Conservation (phyloP, 1,139 yeast species). For the Petasospora rhodanensis region DNA sequence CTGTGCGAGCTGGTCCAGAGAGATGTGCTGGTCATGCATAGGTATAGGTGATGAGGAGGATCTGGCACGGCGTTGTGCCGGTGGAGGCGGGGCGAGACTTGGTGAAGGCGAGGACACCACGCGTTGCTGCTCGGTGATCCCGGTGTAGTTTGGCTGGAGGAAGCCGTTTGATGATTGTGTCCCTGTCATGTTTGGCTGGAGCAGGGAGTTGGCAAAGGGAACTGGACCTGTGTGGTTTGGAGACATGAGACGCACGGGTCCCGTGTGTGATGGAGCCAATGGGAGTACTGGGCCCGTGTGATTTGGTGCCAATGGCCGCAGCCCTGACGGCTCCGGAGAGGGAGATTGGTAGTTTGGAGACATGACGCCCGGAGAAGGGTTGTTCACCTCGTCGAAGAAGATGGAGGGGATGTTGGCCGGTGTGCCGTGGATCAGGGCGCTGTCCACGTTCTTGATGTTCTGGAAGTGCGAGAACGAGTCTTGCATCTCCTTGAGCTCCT, state of each 20-base stretch:
- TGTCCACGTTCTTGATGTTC: conserved; percentile 58
- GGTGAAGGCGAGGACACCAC: too few relatives aligned
- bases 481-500: conserved; percentile 62
- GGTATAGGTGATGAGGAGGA: conserved; percentile 44
- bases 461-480: conserved; percentile 63
- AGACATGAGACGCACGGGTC: conserved; percentile 17
- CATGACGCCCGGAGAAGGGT: conserved; percentile 19
- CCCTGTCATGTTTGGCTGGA: conserved; percentile 10
- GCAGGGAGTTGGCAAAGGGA: conserved; percentile 11
- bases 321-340: conserved; percentile 15
- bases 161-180: conserved; percentile 4
- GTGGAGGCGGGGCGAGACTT: conserved; percentile 29
- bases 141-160: conserved; percentile 17
- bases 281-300: conserved; percentile 14
- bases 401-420: conserved; percentile 45
- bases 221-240: conserved; percentile 12
- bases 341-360: too few relatives aligned
- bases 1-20: conserved; percentile 13
- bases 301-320: conserved; percentile 8
- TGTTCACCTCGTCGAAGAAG: conserved; percentile 22
- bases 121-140: conserved; percentile 21
- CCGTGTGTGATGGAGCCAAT: conserved; percentile 22
- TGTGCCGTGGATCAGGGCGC: conserved; percentile 55
- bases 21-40: conserved; percentile 12
- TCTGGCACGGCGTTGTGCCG: conserved; percentile 41